phyloP scores from a whole-genome alignment of 768 basidiomycete genomes.

The Hebeloma cylindrosporum region DNA sequence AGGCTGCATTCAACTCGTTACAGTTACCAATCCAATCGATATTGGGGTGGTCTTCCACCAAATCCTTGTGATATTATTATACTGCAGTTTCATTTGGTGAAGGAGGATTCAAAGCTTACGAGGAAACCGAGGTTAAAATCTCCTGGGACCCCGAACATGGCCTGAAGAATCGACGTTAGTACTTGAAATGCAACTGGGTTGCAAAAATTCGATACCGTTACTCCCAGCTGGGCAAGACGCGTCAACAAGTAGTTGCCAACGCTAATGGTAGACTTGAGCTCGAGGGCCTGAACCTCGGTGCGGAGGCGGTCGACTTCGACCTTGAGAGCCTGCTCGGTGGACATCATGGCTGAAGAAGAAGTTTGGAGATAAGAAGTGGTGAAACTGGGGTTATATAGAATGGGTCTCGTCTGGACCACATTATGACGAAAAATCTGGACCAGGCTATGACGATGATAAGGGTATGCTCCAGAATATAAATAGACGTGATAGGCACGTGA shows the following conservation, averaged over 20 bases:
- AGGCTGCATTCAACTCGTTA: constrained; percentile 84
- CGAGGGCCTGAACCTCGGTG: constrained; percentile 43
- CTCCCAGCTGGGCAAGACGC: constrained; percentile 62
- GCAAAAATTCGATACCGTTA: constrained; percentile 44
- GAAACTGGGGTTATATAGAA: constrained; percentile 16
- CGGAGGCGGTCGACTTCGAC: constrained; percentile 40
- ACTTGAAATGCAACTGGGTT: neutral
- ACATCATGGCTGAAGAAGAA: constrained; percentile 16
- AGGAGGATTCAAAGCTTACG: constrained; percentile 28
- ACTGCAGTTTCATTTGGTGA: neutral
- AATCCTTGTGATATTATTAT: constrained; percentile 50
- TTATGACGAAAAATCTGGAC: constrained; percentile 16
- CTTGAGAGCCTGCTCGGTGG: constrained; percentile 22
- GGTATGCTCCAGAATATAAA: neutral
- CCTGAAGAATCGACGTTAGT: constrained; percentile 38
- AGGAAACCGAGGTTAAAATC: constrained; percentile 79
- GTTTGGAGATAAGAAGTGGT: constrained; percentile 1
- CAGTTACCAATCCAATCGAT: constrained; percentile 90
- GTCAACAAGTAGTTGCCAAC: constrained; percentile 62
- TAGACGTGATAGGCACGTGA: constrained; percentile 9
- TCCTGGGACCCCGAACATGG: constrained; percentile 85
- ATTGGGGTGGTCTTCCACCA: constrained; percentile 73
- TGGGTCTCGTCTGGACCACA: constrained; percentile 11
- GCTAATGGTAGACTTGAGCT: constrained; percentile 37
- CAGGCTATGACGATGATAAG: too few species aligned